These are phyloP conservation scores for Boletus semigastroideus DNA, from an alignment of 1,284 basidiomycete species.

Conservation along the genomic window DNA sequence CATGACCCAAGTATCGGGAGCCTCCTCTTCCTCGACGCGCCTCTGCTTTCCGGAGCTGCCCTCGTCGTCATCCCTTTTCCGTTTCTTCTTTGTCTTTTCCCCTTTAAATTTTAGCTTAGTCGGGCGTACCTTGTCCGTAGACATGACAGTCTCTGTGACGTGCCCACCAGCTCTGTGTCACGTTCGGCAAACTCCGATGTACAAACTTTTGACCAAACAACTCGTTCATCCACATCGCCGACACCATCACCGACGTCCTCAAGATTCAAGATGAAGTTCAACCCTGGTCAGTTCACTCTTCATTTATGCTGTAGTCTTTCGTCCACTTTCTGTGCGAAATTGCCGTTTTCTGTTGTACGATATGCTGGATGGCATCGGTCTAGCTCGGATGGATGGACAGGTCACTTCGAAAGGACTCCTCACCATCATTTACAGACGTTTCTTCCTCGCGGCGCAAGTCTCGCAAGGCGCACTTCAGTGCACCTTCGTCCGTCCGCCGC, in stretches of 20 bases:
- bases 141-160: slow-evolving; percentile 14
- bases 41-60: slow-evolving; percentile 48
- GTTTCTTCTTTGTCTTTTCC: slow-evolving; percentile 79
- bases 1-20: slow-evolving; percentile 75
- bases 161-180: neutral
- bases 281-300: slow-evolving; percentile 60
- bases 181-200: slow-evolving; percentile 27
- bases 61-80: slow-evolving; percentile 59
- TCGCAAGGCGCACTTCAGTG: slow-evolving; percentile 95
- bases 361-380: slow-evolving; percentile 54
- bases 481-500: slow-evolving; percentile 90
- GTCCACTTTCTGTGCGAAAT: slow-evolving; percentile 22
- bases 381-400: slow-evolving; percentile 43
- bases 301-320: neutral
- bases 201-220: slow-evolving; percentile 38
- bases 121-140: slow-evolving; percentile 53
- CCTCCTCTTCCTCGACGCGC: slow-evolving; percentile 55
- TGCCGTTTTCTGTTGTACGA: slow-evolving; percentile 23
- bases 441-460: slow-evolving; percentile 93
- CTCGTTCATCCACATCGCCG: slow-evolving; percentile 15
- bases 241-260: slow-evolving; percentile 49
- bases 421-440: slow-evolving; percentile 54
- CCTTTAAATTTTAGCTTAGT: slow-evolving; percentile 85
- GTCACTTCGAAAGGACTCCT: slow-evolving; percentile 26
- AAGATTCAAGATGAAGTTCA: slow-evolving; percentile 79